Base-by-base conservation (phyloP, 371 early-diverging fungal genomes). In the Zopfochytrium polystomum region DNA sequence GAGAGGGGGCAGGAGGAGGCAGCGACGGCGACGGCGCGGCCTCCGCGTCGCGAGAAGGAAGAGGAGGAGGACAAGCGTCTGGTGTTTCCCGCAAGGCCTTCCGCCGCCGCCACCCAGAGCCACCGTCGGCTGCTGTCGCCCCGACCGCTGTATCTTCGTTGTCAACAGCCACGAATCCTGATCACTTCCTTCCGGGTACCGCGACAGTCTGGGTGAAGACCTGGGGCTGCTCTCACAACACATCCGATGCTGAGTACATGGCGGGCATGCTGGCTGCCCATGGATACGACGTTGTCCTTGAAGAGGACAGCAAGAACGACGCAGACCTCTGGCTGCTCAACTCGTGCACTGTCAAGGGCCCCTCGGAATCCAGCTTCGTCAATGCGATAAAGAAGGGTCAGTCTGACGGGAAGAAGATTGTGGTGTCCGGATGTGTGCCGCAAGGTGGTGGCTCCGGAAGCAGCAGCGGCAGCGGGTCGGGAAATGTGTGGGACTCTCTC, bases 271-370 rank as follows among this genome's bases (percentile, higher is more conserved):
- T 82, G 1, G 68, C 73, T 0, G 61, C 71, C 2, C 60, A 74
- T 23, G 82, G 82, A 7, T 80, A 80, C 66, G 32, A 35, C 9
- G 62, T 82, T 3, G 25, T 72, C 2, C 64, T 78, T 23, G 72
- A 71, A 49, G 65, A 69, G 47, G 31, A 51, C 15, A 38, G 64
- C n/a, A 59, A 60, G 50, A 58, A 66, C n/a, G 54, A 55, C 3
- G 77, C 80, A 2, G 70, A 80, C 48, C 29, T 82, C 33, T 82
- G 82, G 82, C 54, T 82, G 33, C 67, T 82, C 15, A 82, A 82
- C 66, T 71, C 72, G 11, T 82, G 82, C 67, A 77, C 82, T 18
- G 82, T 82, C 35, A 82, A 82, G 60, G 77, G 76, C 20, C 82
- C 82, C 9, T 66, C 67, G 30, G 77, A 82, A 58, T 63, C 62